Evolutionary conservation across 345 rosid species (phyloP), one percentile per base, ranked within the genome.

Genomic region (Hypericum perforatum): DNA sequence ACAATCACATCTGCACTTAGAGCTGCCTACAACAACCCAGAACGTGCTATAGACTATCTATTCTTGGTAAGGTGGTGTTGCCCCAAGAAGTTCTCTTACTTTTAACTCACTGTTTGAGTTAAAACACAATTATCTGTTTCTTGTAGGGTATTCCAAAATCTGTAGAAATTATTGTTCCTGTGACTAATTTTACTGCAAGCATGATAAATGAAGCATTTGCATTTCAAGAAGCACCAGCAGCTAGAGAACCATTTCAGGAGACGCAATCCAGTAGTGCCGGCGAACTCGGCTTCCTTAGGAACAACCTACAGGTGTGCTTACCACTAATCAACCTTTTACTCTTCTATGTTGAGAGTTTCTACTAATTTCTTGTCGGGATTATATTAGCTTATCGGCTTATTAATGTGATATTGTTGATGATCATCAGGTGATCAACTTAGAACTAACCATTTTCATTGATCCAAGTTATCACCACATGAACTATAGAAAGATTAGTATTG

Each of bases 11-110:
- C 94, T 46, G 98, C 98, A 47, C 95, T 92, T 72, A 88, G 86
- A 67, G 97, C 98, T 32, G 97, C 98, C 52, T 86, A 89, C 69
- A 92, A 89, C 71, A 92, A 92, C 58, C 98, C 98, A 16, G 98
- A 89, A 77, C 72, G 98, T 59, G 98, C 98, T n/a, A 95, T 92
- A 63, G 98, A 92, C 72, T 92, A 92, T 71, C 65, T 92, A 14
- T 92, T 88, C 65, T 77, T 95, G 51, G 98, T 92, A 82, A 52
- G 81, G 81, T 52, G 52, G 4, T 1, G 32, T 22, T 22, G 32
- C 4, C 32, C 1, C 32, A 22, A 22, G 32, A 22, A 22, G 2
- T 22, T 22, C n/a, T n/a, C n/a, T n/a, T n/a, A n/a, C n/a, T n/a
- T n/a, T n/a, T n/a, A n/a, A n/a, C n/a, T n/a, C n/a, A n/a, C n/a